Evolutionary conservation across 305 asterid species (phyloP).

Genomic region (Rubia occidens): DNA sequence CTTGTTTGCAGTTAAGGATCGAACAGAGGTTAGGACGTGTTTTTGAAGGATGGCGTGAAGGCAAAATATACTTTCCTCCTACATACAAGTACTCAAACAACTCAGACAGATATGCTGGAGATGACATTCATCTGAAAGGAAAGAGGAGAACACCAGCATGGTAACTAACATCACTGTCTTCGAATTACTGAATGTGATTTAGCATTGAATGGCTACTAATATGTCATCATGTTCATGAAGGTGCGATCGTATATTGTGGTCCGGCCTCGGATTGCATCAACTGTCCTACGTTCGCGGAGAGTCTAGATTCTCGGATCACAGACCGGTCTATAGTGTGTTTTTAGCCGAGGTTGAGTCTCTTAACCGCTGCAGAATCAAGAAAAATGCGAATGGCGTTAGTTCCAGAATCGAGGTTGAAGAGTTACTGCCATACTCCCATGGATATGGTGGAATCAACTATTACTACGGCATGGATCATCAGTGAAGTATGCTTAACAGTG

Average conservation of each 20-base stretch:
- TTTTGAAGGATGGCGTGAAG: conserved; percentile 85
- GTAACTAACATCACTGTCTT: conserved; percentile 29
- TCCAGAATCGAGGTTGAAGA: conserved; percentile 87
- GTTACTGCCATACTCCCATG: conserved; percentile 51
- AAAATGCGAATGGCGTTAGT: conserved; percentile 55
- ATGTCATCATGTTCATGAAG: conserved; percentile 30
- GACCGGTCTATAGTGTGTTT: conserved; percentile 75
- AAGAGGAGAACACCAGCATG: conserved; percentile 97
- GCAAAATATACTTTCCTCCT: conserved; percentile 86
- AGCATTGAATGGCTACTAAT: not conserved
- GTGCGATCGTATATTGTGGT: conserved; percentile 98
- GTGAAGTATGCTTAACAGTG: conserved; percentile 10
- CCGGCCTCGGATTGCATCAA: conserved; percentile 79
- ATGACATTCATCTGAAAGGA: conserved; percentile 68
- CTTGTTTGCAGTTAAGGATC: conserved; percentile 58
- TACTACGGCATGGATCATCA: conserved; percentile 22
- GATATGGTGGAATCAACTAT: conserved; percentile 36
- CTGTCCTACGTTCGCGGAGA: conserved; percentile 93
- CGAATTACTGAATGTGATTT: not conserved
- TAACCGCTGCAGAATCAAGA: conserved; percentile 50
- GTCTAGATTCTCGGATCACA: conserved; percentile 88
- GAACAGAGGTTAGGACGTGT: conserved; percentile 78
- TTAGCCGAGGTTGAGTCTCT: conserved; percentile 84
- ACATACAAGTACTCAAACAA: conserved; percentile 85
- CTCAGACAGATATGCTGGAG: conserved; percentile 91